Percentiles rank a stretch among this genome's conserved stretches.
Conservation (phyloP, 179 eudicot species). For the Vitellaria paradoxa region DNA sequence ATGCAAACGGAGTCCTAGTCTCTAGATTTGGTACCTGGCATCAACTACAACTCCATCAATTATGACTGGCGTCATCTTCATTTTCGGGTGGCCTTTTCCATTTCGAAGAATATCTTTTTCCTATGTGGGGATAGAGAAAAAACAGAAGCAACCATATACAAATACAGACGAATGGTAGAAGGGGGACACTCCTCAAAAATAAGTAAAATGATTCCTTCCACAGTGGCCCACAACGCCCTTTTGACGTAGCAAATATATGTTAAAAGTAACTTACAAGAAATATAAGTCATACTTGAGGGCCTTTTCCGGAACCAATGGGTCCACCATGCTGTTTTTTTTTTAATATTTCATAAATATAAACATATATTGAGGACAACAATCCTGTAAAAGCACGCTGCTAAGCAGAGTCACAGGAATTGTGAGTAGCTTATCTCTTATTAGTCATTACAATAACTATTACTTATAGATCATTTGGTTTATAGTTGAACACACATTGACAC, state of each 20-base stretch:
- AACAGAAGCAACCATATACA: neutral
- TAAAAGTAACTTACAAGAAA: neutral
- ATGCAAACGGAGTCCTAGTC: neutral
- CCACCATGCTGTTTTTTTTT: neutral
- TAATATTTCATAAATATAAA: constrained; percentile 2
- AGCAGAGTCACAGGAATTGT: too few relatives aligned
- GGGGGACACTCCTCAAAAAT: neutral
- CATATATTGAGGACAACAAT: neutral
- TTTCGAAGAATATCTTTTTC: neutral
- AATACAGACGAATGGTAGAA: neutral
- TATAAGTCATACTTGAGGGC: constrained; percentile 1
- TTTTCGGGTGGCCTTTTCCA: neutral
- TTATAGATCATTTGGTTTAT: neutral
- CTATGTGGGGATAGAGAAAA: neutral
- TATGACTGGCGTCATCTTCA: neutral
- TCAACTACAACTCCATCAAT: neutral
- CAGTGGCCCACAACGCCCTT: neutral
- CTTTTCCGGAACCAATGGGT: neutral
- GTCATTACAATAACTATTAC: neutral
- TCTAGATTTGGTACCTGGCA: neutral
- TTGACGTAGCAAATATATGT: neutral
- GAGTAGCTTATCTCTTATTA: neutral
- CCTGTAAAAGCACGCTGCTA: too few relatives aligned
- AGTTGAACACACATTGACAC: neutral
- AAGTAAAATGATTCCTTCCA: neutral